Evolutionary conservation across 495 filamentous ascomycete species (phyloP), one percentile per base, ranked within the genome.

Genomic region (Tirmania nivea): DNA sequence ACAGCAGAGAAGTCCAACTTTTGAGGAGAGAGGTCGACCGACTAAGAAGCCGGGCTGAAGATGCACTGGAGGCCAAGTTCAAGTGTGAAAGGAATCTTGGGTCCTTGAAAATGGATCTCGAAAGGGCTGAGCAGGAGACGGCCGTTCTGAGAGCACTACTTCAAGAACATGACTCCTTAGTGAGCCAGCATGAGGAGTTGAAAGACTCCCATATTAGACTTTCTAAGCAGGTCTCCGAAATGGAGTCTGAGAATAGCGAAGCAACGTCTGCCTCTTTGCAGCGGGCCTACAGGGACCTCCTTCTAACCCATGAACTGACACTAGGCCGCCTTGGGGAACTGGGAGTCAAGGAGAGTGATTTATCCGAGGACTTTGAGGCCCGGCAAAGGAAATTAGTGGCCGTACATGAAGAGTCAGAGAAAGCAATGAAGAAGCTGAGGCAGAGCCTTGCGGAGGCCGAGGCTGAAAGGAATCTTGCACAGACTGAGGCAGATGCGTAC

Each of bases 51-150:
- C 80, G 92, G 52, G 88, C 92, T 21, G 88, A 96, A 59, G 90
- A 97, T 53, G 92, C 90, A 19, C 72, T 95, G n/a, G 86, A 92
- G 59, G 83, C 88, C 61, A 96, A 95, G 70, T 95, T 81, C 76
- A 82, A 90, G 67, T 89, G 88, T 54, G 90, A 97, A 68, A 93
- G 94, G 67, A 86, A 87, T 21, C 73, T 97, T 12, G 75, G 80
- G 55, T 88, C 89, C 45, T 70, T 97, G 56, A 94, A 94, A 68
- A 95, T 94, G 83, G 90, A 97, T 63, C 76, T 97, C 34, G 92
- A 97, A 63, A 83, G 88, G 56, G 86, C 90, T 4, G 83, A 94
- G 66, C 83, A 90, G 63, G 92, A 97, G 69, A 94, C 89, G 11
- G 69, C 73, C 34, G 84, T 82, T 25, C 69, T 97, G 34, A 78